Conservation (phyloP, 257 asterid genomes). For the Solanum tacnaense region DNA sequence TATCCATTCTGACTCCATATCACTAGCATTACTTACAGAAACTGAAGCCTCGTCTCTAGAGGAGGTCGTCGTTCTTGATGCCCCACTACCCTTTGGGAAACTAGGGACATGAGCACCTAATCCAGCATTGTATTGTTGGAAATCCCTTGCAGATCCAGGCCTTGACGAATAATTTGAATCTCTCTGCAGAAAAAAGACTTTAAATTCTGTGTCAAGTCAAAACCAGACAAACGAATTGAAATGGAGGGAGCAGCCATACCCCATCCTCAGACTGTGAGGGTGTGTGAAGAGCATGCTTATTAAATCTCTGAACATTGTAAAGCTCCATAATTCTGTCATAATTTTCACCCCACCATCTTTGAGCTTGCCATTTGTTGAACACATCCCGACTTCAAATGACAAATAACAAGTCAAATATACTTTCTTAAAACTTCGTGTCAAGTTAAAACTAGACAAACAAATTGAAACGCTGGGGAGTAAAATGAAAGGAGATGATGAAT, state of each 20-base stretch:
- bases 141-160: constrained; percentile 62
- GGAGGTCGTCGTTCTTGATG: constrained; percentile 69
- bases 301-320: constrained; percentile 74
- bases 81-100: constrained; percentile 29
- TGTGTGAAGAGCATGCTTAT: constrained; percentile 57
- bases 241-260: constrained; percentile 25
- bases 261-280: constrained; percentile 80
- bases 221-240: not conserved
- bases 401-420: not conserved
- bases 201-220: not conserved
- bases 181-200: constrained; percentile 39
- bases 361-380: constrained; percentile 84
- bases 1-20: constrained; percentile 79
- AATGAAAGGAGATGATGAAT: not conserved
- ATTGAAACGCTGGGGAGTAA: not conserved
- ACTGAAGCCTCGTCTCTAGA: constrained; percentile 78
- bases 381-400: constrained; percentile 55
- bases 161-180: constrained; percentile 76
- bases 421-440: not conserved
- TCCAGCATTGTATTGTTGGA: constrained; percentile 22
- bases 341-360: constrained; percentile 85
- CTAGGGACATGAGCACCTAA: constrained; percentile 26
- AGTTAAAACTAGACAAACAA: not conserved
- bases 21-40: constrained; percentile 91
- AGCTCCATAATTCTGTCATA: constrained; percentile 80